A percentile compares a stretch with the other conserved stretches of the same genome.
phyloP scores from a whole-genome alignment of 2,329 filamentous ascomycete genomes.

The Sporothrix schenckii region DNA sequence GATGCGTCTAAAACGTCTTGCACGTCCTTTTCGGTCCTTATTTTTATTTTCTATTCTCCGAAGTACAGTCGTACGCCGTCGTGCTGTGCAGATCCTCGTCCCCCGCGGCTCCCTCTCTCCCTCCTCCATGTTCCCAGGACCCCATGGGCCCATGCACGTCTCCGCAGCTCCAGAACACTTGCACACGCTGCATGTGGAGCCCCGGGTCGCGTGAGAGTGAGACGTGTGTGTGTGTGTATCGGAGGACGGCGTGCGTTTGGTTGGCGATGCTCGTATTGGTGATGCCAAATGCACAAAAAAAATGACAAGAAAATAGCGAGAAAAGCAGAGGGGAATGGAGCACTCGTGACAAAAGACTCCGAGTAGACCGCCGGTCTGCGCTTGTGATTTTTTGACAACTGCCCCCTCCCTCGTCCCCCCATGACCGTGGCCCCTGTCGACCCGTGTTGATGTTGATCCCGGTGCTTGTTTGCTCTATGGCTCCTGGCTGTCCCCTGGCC shows the following conservation, averaged over 20 bases:
- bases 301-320: no score
- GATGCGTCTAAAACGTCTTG: no score
- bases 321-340: no score
- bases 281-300: no score
- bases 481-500: not conserved
- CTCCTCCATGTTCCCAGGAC: not conserved
- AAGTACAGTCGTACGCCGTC: no score
- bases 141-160: not conserved
- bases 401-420: no score
- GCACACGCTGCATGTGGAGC: not conserved
- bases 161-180: not conserved
- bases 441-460: not conserved
- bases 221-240: no score
- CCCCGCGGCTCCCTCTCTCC: no score
- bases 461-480: not conserved
- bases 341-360: not conserved
- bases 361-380: not conserved
- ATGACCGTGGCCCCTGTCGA: not conserved
- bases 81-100: no score
- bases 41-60: not conserved
- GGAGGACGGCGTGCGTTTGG: not conserved
- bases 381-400: not conserved
- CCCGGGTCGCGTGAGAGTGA: constrained; percentile 3
- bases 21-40: constrained; percentile 12
- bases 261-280: constrained; percentile 1